Evolutionary conservation across 1,139 yeast species (phyloP), one percentile per base, ranked within the genome.

Genomic region (Hyphopichia burtonii): DNA sequence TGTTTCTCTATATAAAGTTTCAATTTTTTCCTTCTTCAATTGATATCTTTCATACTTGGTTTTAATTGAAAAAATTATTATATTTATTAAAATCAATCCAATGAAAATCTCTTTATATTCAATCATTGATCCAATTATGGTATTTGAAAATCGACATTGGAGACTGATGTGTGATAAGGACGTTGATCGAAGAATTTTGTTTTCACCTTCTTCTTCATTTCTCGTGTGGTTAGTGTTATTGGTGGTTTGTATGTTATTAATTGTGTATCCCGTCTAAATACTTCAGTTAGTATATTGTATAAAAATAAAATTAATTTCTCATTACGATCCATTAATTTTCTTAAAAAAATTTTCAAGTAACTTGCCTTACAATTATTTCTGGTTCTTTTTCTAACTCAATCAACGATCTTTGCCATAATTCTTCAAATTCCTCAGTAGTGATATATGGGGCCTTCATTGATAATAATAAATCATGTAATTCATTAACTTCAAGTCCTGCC

Each of bases 281-380:
- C n/a, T n/a, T n/a, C n/a, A n/a, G 61, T 56, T 33, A 41, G 41
- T 40, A 38, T 22, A n/a, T n/a, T n/a, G n/a, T n/a, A n/a, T n/a
- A n/a, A n/a, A n/a, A n/a, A n/a, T n/a, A n/a, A n/a, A n/a, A n/a
- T n/a, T n/a, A n/a, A n/a, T n/a, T n/a, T n/a, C n/a, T n/a, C n/a
- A n/a, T n/a, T n/a, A n/a, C n/a, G n/a, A n/a, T n/a, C n/a, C n/a
- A n/a, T n/a, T n/a, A n/a, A n/a, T n/a, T n/a, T n/a, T n/a, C n/a
- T n/a, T n/a, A n/a, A n/a, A n/a, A n/a, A n/a, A n/a, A n/a, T n/a
- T n/a, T n/a, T n/a, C n/a, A 45, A 49, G 43, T 53, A 74, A 82
- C 91, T 79, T 82, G 87, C 90, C 93, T 85, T 84, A 86, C 90
- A 71, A 80, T 82, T 61, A 86, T 78, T 57, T 87, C 94, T 37